These are phyloP conservation scores for Colletotrichum ledebouriae DNA, from an alignment of 2,329 filamentous ascomycete species.

Conservation along the genomic window DNA sequence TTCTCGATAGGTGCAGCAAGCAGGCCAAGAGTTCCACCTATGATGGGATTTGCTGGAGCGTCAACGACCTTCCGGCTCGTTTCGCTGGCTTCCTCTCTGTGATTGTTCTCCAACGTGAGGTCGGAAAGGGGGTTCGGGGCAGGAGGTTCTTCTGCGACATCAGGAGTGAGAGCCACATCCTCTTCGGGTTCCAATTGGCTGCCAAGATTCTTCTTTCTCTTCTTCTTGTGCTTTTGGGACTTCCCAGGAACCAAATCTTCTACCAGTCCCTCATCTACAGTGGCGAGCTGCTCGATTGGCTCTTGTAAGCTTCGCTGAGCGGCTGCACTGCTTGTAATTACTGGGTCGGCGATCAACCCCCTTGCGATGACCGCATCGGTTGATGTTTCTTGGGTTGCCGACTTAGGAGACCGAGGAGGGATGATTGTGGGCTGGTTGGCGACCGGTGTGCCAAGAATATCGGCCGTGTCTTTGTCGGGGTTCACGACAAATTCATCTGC, in stretches of 20 bases:
- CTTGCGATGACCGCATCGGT: background rate
- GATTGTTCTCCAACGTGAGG: background rate
- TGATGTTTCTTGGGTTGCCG: background rate
- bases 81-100: too few species aligned
- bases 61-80: too few species aligned
- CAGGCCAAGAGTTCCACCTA: too few species aligned
- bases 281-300: conserved; percentile 2
- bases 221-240: conserved; percentile 50
- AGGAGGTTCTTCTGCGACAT: background rate
- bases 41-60: too few species aligned
- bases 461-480: too few species aligned
- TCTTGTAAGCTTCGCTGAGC: background rate
- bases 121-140: background rate
- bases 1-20: too few species aligned
- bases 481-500: too few species aligned
- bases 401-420: background rate
- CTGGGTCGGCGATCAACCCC: background rate
- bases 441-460: too few species aligned
- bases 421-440: too few species aligned
- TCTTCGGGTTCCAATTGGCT: conserved; percentile 20
- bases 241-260: conserved; percentile 48
- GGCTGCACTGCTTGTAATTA: background rate
- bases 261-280: conserved; percentile 28
- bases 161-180: background rate
- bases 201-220: conserved; percentile 51